These are phyloP conservation scores for Chiua virens DNA, from an alignment of 768 basidiomycete species.

Conservation along the genomic window DNA sequence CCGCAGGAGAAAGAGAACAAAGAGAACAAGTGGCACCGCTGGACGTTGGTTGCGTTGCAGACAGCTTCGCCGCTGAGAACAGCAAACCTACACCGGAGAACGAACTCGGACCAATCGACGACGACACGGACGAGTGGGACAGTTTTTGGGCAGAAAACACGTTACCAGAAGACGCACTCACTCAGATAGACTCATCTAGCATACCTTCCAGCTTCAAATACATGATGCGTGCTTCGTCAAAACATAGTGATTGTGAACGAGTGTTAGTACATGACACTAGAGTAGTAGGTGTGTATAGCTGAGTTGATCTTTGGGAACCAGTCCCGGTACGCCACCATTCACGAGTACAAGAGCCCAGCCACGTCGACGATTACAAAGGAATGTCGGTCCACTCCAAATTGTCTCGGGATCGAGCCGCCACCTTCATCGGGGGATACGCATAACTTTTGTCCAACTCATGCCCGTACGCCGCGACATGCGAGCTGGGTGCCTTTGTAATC, in stretches of 20 bases:
- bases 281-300: background rate
- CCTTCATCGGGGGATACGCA: conserved; percentile 10
- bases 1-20: background rate
- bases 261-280: conserved; percentile 2
- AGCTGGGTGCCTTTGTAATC: conserved; percentile 33
- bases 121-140: conserved; percentile 48
- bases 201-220: conserved; percentile 8
- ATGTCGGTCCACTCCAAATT: conserved; percentile 26
- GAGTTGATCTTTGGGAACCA: conserved; percentile 10
- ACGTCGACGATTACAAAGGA: conserved; percentile 12
- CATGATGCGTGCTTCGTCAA: conserved; percentile 8
- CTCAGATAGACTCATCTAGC: conserved; percentile 12
- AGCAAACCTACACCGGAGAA: conserved; percentile 24
- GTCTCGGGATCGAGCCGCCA: conserved; percentile 6
- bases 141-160: conserved; percentile 43
- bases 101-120: conserved; percentile 17
- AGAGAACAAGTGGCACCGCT: conserved; percentile 33
- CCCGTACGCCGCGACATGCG: conserved; percentile 20
- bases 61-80: conserved; percentile 18
- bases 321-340: conserved; percentile 4
- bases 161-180: conserved; percentile 39
- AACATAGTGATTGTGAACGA: conserved; percentile 5
- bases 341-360: background rate
- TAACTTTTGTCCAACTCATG: conserved; percentile 24
- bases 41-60: conserved; percentile 35